Conservation (phyloP, 2,329 filamentous ascomycete genomes). For the Dactylellina parvicollis region DNA sequence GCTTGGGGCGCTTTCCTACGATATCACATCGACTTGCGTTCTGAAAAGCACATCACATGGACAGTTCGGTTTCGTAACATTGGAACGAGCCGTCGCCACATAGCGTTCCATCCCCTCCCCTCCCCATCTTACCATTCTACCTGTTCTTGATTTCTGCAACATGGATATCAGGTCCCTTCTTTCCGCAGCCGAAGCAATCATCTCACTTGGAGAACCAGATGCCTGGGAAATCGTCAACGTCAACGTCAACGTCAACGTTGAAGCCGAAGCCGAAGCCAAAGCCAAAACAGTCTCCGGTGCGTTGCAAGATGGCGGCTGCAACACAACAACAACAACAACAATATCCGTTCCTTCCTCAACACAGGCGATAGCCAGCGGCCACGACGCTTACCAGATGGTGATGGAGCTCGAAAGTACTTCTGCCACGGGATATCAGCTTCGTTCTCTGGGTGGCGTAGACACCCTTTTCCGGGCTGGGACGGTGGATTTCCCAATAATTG, state of each 20-base stretch:
- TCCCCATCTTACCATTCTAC: background rate
- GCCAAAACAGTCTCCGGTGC: too few species aligned
- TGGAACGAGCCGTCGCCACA: background rate
- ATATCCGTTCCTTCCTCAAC: background rate
- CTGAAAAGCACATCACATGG: constrained; percentile 7
- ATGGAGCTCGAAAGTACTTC: background rate
- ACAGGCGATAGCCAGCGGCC: background rate
- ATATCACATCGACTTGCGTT: too few species aligned
- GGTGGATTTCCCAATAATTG: constrained; percentile 5
- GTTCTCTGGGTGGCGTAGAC: background rate
- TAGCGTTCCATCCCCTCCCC: background rate
- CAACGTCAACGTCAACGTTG: too few species aligned
- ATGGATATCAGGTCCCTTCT: constrained; percentile 18
- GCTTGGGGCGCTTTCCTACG: too few species aligned
- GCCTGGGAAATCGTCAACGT: background rate
- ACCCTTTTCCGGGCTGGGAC: background rate
- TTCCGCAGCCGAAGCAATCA: background rate
- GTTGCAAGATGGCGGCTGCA: constrained; percentile 3
- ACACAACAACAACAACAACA: constrained; percentile 5
- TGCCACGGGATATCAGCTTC: too few species aligned
- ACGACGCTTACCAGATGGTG: background rate
- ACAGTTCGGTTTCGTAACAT: constrained; percentile 11
- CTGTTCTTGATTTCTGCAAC: background rate
- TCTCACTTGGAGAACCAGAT: background rate
- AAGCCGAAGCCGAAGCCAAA: too few species aligned